Evolutionary conservation across 805 yeast genomes (phyloP), one percentile per base, ranked within the genome.

Genomic region (Pichia manshurica): DNA sequence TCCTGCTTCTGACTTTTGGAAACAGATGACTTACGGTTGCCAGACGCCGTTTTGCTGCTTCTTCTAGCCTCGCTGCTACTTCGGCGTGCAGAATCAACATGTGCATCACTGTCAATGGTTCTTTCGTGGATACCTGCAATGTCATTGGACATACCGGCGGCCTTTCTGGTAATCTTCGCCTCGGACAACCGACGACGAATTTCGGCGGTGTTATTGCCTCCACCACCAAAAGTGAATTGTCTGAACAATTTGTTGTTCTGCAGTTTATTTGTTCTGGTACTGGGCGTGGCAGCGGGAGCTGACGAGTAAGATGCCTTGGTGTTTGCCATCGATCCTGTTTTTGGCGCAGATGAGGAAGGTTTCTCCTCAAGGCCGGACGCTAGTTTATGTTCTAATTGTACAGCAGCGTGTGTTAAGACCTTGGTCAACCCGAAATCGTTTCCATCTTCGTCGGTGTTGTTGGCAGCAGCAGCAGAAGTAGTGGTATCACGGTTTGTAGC

Each of bases 141-240:
- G 45, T 67, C 68, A 51, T 75, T 69, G 0, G 78, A 61, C 43
- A 72, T 68, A 6, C 59, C 56, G 2, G 74, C 75, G 2, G 78
- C 77, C 31, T 60, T 64, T 9, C 54, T 52, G 1, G 77, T 68
- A 43, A 75, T 67, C 28, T 67, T 68, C 6, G 72, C 72, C 13
- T 61, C 61, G 8, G 61, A 56, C 28, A 73, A 47, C 17, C 68
- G 59, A 17, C 63, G 58, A 9, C 55, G 52, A 33, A 72, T 56
- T 20, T 67, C 71, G 15, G 54, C 48, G 1, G 55, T 48, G 21
- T 65, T 58, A n/a, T 52, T 50, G 12, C 64, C 58, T 28, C 66
- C 67, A n/a, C 61, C 57, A 21, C 63, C 62, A 47, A 59, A 57
- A 16, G 64, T 56, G 17, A 65, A 53, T 25, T 63, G 68, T 29